Evolutionary conservation across 257 asterid species (phyloP).

Genomic region (Plantago major): DNA sequence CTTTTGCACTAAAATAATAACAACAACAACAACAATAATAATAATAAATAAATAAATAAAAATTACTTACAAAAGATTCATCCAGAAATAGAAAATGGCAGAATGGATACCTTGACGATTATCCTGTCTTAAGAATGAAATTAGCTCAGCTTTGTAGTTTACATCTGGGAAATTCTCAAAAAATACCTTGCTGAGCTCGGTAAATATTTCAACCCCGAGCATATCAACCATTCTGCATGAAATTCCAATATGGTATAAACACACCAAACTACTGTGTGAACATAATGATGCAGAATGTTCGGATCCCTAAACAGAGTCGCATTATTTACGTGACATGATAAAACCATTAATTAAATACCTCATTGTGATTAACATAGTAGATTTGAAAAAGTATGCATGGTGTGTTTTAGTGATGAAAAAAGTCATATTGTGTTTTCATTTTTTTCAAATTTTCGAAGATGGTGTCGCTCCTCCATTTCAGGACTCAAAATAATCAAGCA

Average conservation of each 20-base stretch:
- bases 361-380: no score
- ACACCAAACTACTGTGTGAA: conserved; percentile 8
- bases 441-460: conserved; percentile 8
- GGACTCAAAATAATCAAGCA: neutral
- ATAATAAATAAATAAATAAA: no score
- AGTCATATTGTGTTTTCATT: neutral
- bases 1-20: neutral
- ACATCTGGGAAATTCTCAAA: conserved; percentile 20
- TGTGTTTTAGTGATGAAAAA: no score
- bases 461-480: conserved; percentile 4
- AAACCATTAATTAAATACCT: no score
- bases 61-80: neutral
- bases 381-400: no score
- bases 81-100: conserved; percentile 7
- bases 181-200: conserved; percentile 17
- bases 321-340: no score
- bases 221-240: conserved; percentile 39
- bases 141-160: conserved; percentile 25
- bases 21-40: no score
- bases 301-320: neutral
- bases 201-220: conserved; percentile 30
- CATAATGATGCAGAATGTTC: neutral
- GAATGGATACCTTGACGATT: conserved; percentile 28
- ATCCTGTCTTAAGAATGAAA: conserved; percentile 24
- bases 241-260: conserved; percentile 8